Evolutionary conservation across 768 basidiomycete species (phyloP), one percentile per base, ranked within the genome.

Genomic region (Tricholoma terreum): DNA sequence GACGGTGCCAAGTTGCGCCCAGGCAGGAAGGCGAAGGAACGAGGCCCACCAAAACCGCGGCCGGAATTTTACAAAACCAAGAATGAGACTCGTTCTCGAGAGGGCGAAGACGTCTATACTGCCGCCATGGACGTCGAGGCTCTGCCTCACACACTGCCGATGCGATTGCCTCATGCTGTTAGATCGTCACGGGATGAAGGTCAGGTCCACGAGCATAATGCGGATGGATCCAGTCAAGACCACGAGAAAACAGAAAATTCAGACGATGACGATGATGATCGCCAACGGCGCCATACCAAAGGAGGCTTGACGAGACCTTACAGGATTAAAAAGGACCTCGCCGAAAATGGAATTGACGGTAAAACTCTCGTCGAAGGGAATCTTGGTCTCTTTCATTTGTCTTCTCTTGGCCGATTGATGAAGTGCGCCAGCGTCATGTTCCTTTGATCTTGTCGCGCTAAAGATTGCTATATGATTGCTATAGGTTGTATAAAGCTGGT

Each of bases 331-430:
- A 67, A 65, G 6, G 60, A 70, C 14, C 79, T 87, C 54, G 61
- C 69, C 6, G 68, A 74, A 9, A 61, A 73, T 59, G 82, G 79
- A 0, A 72, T 89, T 21, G 75, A 80, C 60, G 76, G 69, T 7
- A 67, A 73, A 21, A 71, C 70, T 27, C 66, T 89, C 21, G 67
- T 66, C 9, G 65, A 67, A 10, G 67, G 75, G 33, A 80, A 77
- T 3, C 65, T 89, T 9, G 80, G 75, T 27, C 61, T 85, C 19
- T 80, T 86, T 59, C 73, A 81, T 62, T 69, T 82, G 17, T 65
- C 67, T 38, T 66, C 68, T 17, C 63, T 82, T 14, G 68, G 70
- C 36, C 70, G 68, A 33, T 58, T 80, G 19, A 71, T 80, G 66
- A 67, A 67, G 80, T 80, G 59, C 48, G 75, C 59, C 45, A 50